phyloP scores from a whole-genome alignment of 2,329 filamentous ascomycete species.

The Colletotrichum zoysiae region DNA sequence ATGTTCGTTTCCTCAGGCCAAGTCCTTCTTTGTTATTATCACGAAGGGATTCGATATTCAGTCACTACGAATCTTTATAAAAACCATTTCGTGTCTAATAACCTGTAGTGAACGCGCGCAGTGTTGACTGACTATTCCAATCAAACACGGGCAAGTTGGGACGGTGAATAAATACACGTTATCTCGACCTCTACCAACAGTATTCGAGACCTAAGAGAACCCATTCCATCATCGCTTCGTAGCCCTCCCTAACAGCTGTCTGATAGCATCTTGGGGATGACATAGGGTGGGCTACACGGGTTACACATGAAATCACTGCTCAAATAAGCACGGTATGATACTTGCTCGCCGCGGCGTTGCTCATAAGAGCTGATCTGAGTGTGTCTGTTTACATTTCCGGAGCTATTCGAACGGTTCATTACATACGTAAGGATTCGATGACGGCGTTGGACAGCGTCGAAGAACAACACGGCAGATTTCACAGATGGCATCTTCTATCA shows the following conservation, averaged over 20 bases:
- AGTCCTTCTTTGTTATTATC: background rate
- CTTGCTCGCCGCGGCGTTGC: background rate
- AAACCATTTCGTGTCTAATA: too few relatives aligned
- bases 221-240: background rate
- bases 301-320: background rate
- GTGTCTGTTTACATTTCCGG: background rate
- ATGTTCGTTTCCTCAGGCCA: background rate
- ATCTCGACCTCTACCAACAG: background rate
- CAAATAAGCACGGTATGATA: background rate
- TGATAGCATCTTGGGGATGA: background rate
- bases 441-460: background rate
- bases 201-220: background rate
- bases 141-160: too few relatives aligned
- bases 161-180: too few relatives aligned
- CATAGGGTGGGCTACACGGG: background rate
- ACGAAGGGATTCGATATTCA: background rate
- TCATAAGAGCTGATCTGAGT: background rate
- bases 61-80: background rate
- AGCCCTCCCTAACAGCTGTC: background rate
- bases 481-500: background rate
- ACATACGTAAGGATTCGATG: background rate
- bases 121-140: too few relatives aligned
- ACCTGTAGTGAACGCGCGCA: too few relatives aligned
- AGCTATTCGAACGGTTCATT: background rate
- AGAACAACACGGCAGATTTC: background rate